Evolutionary conservation across 2,329 filamentous ascomycete genomes (phyloP), one percentile per base, ranked within the genome.

Genomic region (Diaporthe sp.): DNA sequence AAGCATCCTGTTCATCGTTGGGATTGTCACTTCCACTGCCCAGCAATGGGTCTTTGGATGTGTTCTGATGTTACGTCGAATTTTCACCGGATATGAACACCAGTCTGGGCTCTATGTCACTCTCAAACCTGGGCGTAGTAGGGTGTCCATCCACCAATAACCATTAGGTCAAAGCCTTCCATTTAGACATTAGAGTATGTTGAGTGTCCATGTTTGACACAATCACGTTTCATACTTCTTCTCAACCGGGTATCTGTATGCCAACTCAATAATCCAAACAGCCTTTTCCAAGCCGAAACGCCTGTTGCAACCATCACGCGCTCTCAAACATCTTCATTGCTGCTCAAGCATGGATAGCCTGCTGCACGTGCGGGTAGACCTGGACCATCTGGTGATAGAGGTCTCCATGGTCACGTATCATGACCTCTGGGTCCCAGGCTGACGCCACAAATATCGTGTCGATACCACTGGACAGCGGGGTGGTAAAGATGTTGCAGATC

Each of bases 401-500:
- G 77, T 97, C 95, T 0, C 92, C 92, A 83, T 98, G 96, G 74
- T 97, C 92, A 57, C 90, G 88, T 82, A 95, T 93, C 86, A 98
- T 86, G 12, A 96, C 94, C 81, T 94, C 89, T 0, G 92, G 91
- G 67, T 93, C 91, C 89, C 91, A 93, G 0, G 90, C 91, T 61
- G 89, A 86, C 0, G 95, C 95, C 0, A 98, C 95, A 80, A 98
- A 98, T 77, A 98, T 94, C 0, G 96, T 97, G 79, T 98, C 94
- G 77, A 98, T 91, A n/a, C 96, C 96, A 80, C 93, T 96, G 78
- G 93, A 93, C 74, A 98, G 88, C 1, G 96, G 96, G 0, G 94
- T 96, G 47, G 96, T 94, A 85, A 98, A 97, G 78, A 98, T 91
- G 83, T 97, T 94, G 82, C 93, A 94, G 76, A 98, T 94, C 83